Evolutionary conservation across 352 stramenopile genomes (phyloP).

Genomic region (Thraustotheca clavata): DNA sequence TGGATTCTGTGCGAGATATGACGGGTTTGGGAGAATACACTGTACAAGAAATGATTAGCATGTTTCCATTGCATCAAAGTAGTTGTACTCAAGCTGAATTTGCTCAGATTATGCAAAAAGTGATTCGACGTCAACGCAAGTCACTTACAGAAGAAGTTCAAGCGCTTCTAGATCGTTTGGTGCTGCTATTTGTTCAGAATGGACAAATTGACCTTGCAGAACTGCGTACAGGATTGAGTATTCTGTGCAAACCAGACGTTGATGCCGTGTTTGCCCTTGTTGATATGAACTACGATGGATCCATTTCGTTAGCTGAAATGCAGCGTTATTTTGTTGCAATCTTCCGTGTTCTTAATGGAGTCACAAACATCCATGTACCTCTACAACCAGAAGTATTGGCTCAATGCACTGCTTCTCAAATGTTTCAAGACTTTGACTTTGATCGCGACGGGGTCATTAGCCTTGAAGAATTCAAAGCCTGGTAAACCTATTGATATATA

Average conservation of each 20-base stretch:
- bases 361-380: slow-evolving; percentile 21
- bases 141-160: not conserved
- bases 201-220: slow-evolving; percentile 25
- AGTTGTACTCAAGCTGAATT: not conserved
- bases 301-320: slow-evolving; percentile 81
- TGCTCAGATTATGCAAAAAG: not conserved
- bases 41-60: slow-evolving; percentile 14
- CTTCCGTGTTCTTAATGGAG: slow-evolving; percentile 61
- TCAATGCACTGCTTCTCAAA: slow-evolving; percentile 59
- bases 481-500: slow-evolving; percentile 35
- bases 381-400: slow-evolving; percentile 54
- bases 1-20: slow-evolving; percentile 30
- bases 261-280: slow-evolving; percentile 55
- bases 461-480: slow-evolving; percentile 72
- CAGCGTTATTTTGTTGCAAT: slow-evolving; percentile 71
- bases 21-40: slow-evolving; percentile 16
- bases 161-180: slow-evolving; percentile 18
- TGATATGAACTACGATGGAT: slow-evolving; percentile 68
- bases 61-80: not conserved
- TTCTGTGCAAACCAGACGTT: slow-evolving; percentile 26
- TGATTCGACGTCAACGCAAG: slow-evolving; percentile 16
- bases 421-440: slow-evolving; percentile 82
- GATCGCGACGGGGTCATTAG: slow-evolving; percentile 72
- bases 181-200: slow-evolving; percentile 24
- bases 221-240: slow-evolving; percentile 24